phyloP scores from a whole-genome alignment of 345 rosid species.

The Syzygium aromaticum region DNA sequence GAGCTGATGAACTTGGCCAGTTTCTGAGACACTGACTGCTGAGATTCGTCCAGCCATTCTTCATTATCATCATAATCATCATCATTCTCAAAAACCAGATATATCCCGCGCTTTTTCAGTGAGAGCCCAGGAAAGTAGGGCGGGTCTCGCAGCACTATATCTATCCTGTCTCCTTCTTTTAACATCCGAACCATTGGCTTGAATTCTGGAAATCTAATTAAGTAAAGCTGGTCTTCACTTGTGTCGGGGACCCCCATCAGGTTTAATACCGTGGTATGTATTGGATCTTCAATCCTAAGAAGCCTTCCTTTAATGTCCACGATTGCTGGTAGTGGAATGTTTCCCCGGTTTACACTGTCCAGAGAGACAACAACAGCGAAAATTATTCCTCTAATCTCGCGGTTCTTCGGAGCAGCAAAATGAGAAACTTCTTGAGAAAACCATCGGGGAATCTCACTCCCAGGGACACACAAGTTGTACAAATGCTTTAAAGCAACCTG shows the following conservation, averaged over 20 bases:
- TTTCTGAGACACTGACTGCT: conserved; percentile 28
- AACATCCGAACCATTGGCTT: conserved; percentile 21
- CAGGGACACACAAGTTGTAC: conserved; percentile 42
- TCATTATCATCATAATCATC: conserved; percentile 37
- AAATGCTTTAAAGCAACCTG: conserved; percentile 39
- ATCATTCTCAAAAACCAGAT: conserved; percentile 30
- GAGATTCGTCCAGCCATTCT: conserved; percentile 23
- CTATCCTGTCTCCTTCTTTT: conserved; percentile 26
- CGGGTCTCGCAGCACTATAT: conserved; percentile 11
- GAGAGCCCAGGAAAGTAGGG: conserved; percentile 17
- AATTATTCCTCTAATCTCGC: conserved; percentile 30
- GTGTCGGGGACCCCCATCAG: conserved; percentile 43
- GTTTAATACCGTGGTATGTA: conserved; percentile 4
- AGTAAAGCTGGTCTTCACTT: conserved; percentile 37
- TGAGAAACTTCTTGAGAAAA: conserved; percentile 21
- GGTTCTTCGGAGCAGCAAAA: conserved; percentile 26
- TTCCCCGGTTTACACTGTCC: conserved; percentile 17
- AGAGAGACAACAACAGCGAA: conserved; percentile 41
- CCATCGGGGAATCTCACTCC: conserved; percentile 53
- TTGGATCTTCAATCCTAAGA: background rate
- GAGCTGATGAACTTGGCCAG: conserved; percentile 32
- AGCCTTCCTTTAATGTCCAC: conserved; percentile 33
- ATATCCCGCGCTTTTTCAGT: conserved; percentile 36
- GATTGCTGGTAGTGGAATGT: conserved; percentile 15
- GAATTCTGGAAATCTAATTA: conserved; percentile 29